Base-by-base conservation (phyloP, 2,329 filamentous ascomycete genomes). In the Hypocreales sp. region DNA sequence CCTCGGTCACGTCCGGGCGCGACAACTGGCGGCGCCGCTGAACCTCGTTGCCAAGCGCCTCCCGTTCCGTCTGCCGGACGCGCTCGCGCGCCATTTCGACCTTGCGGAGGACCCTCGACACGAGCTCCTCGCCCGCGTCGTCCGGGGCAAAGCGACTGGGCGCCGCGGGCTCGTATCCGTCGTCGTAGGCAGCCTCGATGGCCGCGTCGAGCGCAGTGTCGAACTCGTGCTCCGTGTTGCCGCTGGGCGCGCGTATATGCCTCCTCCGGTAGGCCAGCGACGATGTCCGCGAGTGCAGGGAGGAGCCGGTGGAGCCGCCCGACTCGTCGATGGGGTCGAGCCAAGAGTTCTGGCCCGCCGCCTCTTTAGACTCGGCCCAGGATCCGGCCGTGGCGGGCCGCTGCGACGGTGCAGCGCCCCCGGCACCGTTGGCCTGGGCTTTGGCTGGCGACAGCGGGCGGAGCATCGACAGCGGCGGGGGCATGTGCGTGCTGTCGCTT, bases 321-420 rank as follows among this genome's bases (percentile, higher is more conserved):
- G 84, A 93, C 41, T 93, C 86, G 46, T 92, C 81, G 31, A 92
- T 90, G 1, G 83, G 87, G 45, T 93, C 82, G n/a, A 93, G 55
- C 86, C 86, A 93, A 1, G 84, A 92, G 28, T 79, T 83, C 34
- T 78, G 75, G 43, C 81, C 18, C 7, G 30, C 18, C 13, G 20
- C 23, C 26, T 41, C 25, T 36, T 34, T 28, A 23, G 40, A 24
- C 26, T 31, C 30, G 41, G 32, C 27, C 38, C 42, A 39, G 46
- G 35, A 30, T 9, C 30, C 32, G 9, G 26, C 28, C 20, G 35
- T 21, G 21, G 24, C 11, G 18, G 28, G 11, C 27, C 32, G 16
- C 8, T 37, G 8, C 16, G 25, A 16, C 26, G 25, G 17, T 9
- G 14, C 13, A 9, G 24, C 11, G 7, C 35, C 33, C 10, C 29